These are phyloP conservation scores for Ceratocystis destructans DNA, from an alignment of 2,329 filamentous ascomycete species.

Conservation along the genomic window DNA sequence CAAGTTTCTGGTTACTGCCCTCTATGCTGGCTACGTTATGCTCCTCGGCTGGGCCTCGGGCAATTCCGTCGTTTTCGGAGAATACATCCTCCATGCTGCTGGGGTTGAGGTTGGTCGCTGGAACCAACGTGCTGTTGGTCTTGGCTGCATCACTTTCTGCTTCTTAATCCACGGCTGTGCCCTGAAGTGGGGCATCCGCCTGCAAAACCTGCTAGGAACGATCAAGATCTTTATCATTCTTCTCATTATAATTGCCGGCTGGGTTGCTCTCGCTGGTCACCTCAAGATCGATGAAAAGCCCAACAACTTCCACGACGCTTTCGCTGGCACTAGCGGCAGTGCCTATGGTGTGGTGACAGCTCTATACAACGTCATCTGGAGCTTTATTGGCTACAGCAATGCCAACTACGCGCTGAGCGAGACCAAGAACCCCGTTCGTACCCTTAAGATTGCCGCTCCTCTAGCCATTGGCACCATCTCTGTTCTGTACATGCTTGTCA, in stretches of 20 bases:
- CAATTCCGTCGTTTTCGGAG: constrained; percentile 56
- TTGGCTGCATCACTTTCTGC: constrained; percentile 52
- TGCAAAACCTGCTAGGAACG: constrained; percentile 51
- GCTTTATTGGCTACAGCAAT: constrained; percentile 54
- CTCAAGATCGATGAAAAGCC: constrained; percentile 44
- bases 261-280: constrained; percentile 47
- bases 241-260: constrained; percentile 50
- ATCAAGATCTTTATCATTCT: constrained; percentile 54
- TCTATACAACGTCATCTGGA: constrained; percentile 59
- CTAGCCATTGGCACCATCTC: constrained; percentile 45
- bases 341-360: constrained; percentile 56
- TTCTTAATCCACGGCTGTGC: constrained; percentile 52
- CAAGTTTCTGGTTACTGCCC: constrained; percentile 44
- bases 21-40: constrained; percentile 49
- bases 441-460: constrained; percentile 51
- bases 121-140: constrained; percentile 52
- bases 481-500: constrained; percentile 51
- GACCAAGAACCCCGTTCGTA: constrained; percentile 50
- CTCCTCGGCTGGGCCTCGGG: constrained; percentile 52
- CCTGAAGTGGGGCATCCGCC: constrained; percentile 51
- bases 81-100: constrained; percentile 55
- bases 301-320: constrained; percentile 49
- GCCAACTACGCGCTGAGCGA: constrained; percentile 54
- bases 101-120: constrained; percentile 47
- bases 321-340: constrained; percentile 50